phyloP scores from a whole-genome alignment of 768 basidiomycete genomes.

The Hericium erinaceus region DNA sequence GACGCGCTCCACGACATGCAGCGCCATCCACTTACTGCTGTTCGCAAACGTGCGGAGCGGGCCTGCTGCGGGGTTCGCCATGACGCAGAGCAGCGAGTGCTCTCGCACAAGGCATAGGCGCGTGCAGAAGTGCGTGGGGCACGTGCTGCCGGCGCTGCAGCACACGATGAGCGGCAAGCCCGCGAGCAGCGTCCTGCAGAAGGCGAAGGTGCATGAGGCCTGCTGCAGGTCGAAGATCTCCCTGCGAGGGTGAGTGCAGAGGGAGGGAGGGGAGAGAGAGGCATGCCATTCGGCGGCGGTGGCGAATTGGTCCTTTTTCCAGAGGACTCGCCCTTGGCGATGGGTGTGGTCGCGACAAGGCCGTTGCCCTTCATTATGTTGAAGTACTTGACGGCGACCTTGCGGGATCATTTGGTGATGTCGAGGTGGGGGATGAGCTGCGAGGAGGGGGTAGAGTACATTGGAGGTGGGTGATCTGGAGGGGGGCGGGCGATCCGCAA shows the following conservation, averaged over 20 bases:
- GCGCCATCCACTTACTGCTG: slow-evolving; percentile 59
- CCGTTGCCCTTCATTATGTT: slow-evolving; percentile 73
- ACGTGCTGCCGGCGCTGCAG: slow-evolving; percentile 45
- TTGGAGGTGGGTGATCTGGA: slow-evolving; percentile 8
- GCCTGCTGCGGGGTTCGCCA: slow-evolving; percentile 60
- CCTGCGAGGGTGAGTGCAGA: slow-evolving; percentile 31
- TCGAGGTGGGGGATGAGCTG: slow-evolving; percentile 56
- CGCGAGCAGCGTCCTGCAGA: slow-evolving; percentile 64
- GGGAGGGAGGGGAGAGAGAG: background rate
- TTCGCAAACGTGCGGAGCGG: slow-evolving; percentile 54
- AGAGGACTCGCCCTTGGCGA: slow-evolving; percentile 66
- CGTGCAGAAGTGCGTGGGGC: slow-evolving; percentile 70
- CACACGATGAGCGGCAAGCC: slow-evolving; percentile 35
- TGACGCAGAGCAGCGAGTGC: slow-evolving; percentile 66
- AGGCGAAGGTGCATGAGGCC: slow-evolving; percentile 51
- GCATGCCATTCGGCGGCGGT: slow-evolving; percentile 74
- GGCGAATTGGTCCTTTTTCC: slow-evolving; percentile 79
- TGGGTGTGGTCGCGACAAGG: slow-evolving; percentile 58
- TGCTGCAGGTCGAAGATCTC: slow-evolving; percentile 66
- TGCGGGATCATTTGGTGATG: slow-evolving; percentile 49
- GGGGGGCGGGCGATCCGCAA: slow-evolving; percentile 1
- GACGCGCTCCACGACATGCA: slow-evolving; percentile 64
- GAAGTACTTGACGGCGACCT: slow-evolving; percentile 61
- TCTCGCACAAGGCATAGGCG: slow-evolving; percentile 62
- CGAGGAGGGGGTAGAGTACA: slow-evolving; percentile 46